Evolutionary conservation across 257 asterid species (phyloP).

Genomic region (Jacaranda mimosifolia): DNA sequence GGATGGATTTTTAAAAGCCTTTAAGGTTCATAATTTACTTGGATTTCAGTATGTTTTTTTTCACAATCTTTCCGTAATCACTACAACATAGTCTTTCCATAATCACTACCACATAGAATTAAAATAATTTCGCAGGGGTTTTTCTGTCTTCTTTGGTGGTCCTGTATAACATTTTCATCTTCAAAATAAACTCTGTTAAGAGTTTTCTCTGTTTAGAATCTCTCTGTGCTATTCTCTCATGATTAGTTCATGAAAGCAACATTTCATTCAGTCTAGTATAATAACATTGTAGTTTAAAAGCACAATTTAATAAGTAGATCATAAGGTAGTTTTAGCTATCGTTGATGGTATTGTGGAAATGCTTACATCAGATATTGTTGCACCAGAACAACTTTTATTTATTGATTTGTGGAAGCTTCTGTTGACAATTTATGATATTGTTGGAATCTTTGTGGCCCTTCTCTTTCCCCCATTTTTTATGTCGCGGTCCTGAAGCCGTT

Average conservation of each 20-base stretch:
- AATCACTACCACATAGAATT: background rate
- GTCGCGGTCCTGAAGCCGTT: background rate
- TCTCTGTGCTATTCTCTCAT: conserved; percentile 34
- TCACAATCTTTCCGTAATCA: conserved; percentile 14
- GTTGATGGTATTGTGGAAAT: conserved; percentile 18
- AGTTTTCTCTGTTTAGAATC: background rate
- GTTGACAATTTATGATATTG: background rate
- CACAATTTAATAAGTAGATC: conserved; percentile 7
- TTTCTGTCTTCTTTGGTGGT: conserved; percentile 13
- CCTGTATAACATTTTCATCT: conserved; percentile 1
- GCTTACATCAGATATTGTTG: conserved; percentile 19
- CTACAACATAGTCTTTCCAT: background rate
- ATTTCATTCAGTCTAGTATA: conserved; percentile 21
- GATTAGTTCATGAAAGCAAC: conserved; percentile 21
- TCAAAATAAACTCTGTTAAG: background rate
- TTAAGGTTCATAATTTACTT: conserved; percentile 67
- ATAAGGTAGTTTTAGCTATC: conserved; percentile 15
- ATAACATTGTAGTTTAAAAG: conserved; percentile 7
- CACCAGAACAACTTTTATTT: conserved; percentile 11
- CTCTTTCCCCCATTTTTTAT: conserved; percentile 23
- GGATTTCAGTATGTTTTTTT: conserved; percentile 16
- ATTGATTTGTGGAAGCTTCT: conserved; percentile 22
- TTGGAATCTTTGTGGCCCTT: conserved; percentile 5
- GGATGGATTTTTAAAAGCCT: conserved; percentile 92
- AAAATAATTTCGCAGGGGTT: background rate